Percentiles rank a stretch among this genome's conserved stretches.
These are phyloP conservation scores for Psophocarpus tetragonolobus DNA, from an alignment of 306 rosid species.

Conservation along the genomic window DNA sequence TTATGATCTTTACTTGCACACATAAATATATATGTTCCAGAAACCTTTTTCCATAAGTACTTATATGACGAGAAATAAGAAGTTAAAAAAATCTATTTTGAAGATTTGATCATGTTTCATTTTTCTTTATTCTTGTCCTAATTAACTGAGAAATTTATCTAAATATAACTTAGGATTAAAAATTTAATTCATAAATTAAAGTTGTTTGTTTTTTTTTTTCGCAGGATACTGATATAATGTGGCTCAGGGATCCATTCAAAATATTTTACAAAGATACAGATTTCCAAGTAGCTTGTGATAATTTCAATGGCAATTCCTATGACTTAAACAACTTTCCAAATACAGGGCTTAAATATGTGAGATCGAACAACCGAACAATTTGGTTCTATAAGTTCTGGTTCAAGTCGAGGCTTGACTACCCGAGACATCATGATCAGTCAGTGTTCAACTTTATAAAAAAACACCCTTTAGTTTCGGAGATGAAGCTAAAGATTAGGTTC, in stretches of 20 bases:
- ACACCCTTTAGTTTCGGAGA: slow-evolving; percentile 31
- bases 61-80: too few relatives aligned
- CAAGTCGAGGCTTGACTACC: slow-evolving; percentile 42
- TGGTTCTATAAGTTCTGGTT: slow-evolving; percentile 74
- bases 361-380: slow-evolving; percentile 52
- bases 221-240: slow-evolving; percentile 86
- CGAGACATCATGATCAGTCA: slow-evolving; percentile 64
- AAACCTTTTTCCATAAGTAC: too few relatives aligned
- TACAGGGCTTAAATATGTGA: slow-evolving; percentile 70
- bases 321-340: slow-evolving; percentile 53
- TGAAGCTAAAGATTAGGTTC: slow-evolving; percentile 60
- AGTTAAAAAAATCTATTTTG: too few relatives aligned
- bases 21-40: too few relatives aligned
- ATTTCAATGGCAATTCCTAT: slow-evolving; percentile 42
- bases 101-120: too few relatives aligned
- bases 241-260: slow-evolving; percentile 78
- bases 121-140: too few relatives aligned
- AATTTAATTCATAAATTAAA: not conserved
- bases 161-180: too few relatives aligned
- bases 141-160: too few relatives aligned
- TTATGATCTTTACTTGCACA: not conserved
- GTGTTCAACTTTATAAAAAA: slow-evolving; percentile 64
- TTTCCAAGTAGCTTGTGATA: slow-evolving; percentile 84
- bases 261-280: slow-evolving; percentile 57
- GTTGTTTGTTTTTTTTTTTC: not conserved